Conservation (phyloP, 2,329 filamentous ascomycete species). For the Fusarium citri region DNA sequence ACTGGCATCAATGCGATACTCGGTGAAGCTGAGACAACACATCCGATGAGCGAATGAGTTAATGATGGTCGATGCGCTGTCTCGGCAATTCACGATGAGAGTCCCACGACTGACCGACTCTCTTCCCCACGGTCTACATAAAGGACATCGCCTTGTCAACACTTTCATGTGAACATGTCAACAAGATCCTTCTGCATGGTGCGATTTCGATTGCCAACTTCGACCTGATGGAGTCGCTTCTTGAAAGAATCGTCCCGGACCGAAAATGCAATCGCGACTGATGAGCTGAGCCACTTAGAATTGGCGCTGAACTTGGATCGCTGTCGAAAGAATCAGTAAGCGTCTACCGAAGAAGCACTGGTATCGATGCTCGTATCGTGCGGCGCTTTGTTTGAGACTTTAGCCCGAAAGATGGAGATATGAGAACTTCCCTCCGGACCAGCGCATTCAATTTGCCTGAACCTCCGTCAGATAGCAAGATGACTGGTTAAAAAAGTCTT, state of each 20-base stretch:
- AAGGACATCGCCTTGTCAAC: not conserved
- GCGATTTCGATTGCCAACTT: too few relatives aligned
- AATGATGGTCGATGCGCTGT: not conserved
- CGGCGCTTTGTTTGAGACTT: accelerated
- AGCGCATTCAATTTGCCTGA: too few relatives aligned
- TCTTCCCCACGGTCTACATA: not conserved
- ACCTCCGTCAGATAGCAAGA: too few relatives aligned
- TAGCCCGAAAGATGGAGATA: too few relatives aligned
- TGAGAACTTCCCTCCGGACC: too few relatives aligned
- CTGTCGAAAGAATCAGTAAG: too few relatives aligned
- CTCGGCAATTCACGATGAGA: not conserved
- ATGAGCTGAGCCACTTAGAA: not conserved
- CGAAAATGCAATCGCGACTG: not conserved
- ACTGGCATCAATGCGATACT: not conserved
- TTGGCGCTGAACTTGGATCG: too few relatives aligned
- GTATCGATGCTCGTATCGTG: not conserved
- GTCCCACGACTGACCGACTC: not conserved
- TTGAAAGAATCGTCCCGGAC: too few relatives aligned
- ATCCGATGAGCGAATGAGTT: not conserved
- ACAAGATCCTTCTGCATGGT: not conserved
- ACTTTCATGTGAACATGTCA: accelerated
- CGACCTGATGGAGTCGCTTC: accelerated
- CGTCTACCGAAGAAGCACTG: not conserved
- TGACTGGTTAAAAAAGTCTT: too few relatives aligned
- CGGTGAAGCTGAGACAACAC: not conserved